Evolutionary conservation across 371 early-diverging fungal genomes (phyloP).

Genomic region (Sanchytrium tribonematis): DNA sequence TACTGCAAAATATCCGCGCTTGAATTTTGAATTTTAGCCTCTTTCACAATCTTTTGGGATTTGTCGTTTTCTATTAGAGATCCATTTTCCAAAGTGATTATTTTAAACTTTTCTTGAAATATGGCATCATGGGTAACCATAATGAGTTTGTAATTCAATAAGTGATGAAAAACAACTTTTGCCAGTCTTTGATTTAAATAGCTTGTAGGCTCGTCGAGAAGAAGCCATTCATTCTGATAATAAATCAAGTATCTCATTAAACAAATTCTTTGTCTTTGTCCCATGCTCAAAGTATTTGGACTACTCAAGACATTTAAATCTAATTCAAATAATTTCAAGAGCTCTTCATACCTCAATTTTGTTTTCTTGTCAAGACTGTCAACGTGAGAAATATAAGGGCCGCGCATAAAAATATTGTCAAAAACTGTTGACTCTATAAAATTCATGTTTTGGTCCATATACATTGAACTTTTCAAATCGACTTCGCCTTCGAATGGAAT

Average conservation of each 20-base stretch:
- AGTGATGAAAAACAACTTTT: background rate
- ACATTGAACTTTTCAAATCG: background rate
- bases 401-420: background rate
- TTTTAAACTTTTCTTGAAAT: background rate
- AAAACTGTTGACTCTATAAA: background rate
- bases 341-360: background rate
- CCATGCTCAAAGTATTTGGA: constrained; percentile 20
- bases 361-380: background rate
- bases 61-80: background rate
- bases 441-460: background rate
- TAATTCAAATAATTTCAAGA: background rate
- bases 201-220: constrained; percentile 19
- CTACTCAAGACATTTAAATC: background rate
- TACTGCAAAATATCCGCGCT: background rate
- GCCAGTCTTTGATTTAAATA: background rate
- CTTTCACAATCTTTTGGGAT: background rate
- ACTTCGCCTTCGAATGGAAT: background rate
- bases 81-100: background rate
- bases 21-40: background rate
- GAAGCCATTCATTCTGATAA: constrained; percentile 9
- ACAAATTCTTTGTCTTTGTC: constrained; percentile 35
- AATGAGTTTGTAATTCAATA: background rate
- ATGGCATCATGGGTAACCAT: background rate
- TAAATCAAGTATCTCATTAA: constrained; percentile 22
- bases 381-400: background rate